Evolutionary conservation across 129 eudicot genomes (phyloP).

Genomic region (Dittrichia graveolens): DNA sequence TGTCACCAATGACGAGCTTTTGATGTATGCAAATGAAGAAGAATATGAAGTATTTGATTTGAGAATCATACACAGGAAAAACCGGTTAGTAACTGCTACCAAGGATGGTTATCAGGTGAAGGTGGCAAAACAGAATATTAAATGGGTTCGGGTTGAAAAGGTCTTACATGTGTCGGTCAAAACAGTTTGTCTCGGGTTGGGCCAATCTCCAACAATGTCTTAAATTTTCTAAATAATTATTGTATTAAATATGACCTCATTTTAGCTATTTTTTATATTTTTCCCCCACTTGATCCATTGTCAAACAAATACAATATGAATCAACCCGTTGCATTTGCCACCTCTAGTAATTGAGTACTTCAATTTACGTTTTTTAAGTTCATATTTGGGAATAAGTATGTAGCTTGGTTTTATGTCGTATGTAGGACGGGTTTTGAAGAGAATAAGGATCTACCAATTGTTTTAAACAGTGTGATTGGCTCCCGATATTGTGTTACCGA

Average conservation of each 20-base stretch:
- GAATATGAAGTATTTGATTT: slow-evolving; percentile 79
- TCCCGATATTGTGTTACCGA: slow-evolving; percentile 76
- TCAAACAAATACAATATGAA: neutral
- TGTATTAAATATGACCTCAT: neutral
- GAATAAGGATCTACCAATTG: slow-evolving; percentile 85
- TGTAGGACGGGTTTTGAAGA: slow-evolving; percentile 99
- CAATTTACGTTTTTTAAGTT: neutral
- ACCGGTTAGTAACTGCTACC: slow-evolving; percentile 54
- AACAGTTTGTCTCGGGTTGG: neutral
- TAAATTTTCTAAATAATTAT: neutral
- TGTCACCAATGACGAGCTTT: slow-evolving; percentile 43
- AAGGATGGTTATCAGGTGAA: neutral
- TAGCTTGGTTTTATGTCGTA: slow-evolving; percentile 38
- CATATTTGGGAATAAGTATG: slow-evolving; percentile 5
- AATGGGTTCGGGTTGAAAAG: neutral
- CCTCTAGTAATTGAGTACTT: neutral
- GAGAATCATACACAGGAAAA: slow-evolving; percentile 81
- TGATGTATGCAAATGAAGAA: slow-evolving; percentile 48
- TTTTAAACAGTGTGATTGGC: slow-evolving; percentile 66
- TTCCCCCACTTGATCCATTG: slow-evolving; percentile 2
- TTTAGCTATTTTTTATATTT: neutral
- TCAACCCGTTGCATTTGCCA: neutral
- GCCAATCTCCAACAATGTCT: neutral
- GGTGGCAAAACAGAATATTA: slow-evolving; percentile 15
- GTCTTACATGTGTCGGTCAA: slow-evolving; percentile 8